Conservation (phyloP, 441 rosid genomes). For the Theobroma grandiflorum region DNA sequence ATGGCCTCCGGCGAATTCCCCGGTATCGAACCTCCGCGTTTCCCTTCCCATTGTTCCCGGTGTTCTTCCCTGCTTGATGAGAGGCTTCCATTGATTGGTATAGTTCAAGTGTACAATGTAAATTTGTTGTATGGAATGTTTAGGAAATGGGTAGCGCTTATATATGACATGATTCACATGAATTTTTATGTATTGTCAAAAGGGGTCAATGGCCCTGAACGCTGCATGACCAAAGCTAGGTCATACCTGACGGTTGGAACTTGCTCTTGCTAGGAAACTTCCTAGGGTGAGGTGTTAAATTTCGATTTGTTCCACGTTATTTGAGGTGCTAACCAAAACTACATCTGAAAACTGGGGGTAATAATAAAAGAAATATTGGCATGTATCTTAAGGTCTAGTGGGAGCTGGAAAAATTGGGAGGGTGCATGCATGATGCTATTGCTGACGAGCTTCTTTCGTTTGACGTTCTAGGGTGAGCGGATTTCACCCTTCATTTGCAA, state of each 20-base stretch:
- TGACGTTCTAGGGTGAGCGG: neutral
- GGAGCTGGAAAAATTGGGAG: neutral
- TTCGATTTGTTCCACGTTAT: neutral
- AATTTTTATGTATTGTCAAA: neutral
- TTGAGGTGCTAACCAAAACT: neutral
- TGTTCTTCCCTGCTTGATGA: slow-evolving; percentile 14
- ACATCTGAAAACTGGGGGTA: neutral
- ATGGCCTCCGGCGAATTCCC: slow-evolving; percentile 75
- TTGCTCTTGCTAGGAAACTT: slow-evolving; percentile 33
- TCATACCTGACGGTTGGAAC: slow-evolving; percentile 44
- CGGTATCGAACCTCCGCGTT: slow-evolving; percentile 51
- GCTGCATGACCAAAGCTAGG: slow-evolving; percentile 18
- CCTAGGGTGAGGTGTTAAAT: neutral
- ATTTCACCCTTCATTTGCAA: neutral
- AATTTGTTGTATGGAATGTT: neutral
- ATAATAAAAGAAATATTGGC: neutral
- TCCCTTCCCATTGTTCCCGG: slow-evolving; percentile 22
- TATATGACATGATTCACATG: slow-evolving; percentile 12
- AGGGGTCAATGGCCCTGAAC: neutral
- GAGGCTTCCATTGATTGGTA: slow-evolving; percentile 33
- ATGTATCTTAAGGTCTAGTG: neutral
- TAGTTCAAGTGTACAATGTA: neutral
- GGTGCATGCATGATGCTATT: slow-evolving; percentile 11
- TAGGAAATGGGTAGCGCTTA: neutral
- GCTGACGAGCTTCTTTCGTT: neutral